Evolutionary conservation across 768 basidiomycete genomes (phyloP).

Genomic region (Suillus clintonianus): DNA sequence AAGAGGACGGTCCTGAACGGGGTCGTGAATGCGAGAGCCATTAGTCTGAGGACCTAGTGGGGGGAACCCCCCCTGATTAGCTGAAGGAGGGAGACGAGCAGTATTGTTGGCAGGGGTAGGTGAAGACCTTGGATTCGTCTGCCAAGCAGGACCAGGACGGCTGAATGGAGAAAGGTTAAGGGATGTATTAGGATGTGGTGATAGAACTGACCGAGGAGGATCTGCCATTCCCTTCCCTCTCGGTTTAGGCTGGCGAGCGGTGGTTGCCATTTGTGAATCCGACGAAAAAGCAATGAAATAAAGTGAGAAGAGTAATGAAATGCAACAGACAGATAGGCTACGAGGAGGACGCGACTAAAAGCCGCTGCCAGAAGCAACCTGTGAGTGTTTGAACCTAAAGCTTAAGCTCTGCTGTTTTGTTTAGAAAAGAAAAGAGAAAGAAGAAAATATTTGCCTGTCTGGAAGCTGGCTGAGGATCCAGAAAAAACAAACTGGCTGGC

Average conservation of each 20-base stretch:
- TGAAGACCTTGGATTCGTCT: conserved; percentile 60
- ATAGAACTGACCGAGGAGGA: conserved; percentile 49
- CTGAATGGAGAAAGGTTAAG: conserved; percentile 26
- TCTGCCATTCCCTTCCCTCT: conserved; percentile 65
- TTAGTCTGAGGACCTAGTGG: conserved; percentile 47
- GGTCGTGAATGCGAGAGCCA: conserved; percentile 47
- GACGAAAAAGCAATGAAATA: conserved; percentile 31
- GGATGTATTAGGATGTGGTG: conserved; percentile 11
- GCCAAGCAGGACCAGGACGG: conserved; percentile 56
- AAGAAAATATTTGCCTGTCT: conserved; percentile 19
- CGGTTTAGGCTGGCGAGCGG: conserved; percentile 65
- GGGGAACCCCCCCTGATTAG: conserved; percentile 42
- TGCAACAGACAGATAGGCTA: conserved; percentile 34
- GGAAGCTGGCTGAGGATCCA: conserved; percentile 24
- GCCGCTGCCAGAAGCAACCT: conserved; percentile 15
- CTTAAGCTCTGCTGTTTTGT: conserved; percentile 15
- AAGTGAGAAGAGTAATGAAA: conserved; percentile 33
- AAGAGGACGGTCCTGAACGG: conserved; percentile 59
- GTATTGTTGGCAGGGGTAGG: conserved; percentile 46
- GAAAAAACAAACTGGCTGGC: conserved; percentile 19
- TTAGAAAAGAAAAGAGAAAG: conserved; percentile 15
- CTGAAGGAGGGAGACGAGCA: conserved; percentile 42
- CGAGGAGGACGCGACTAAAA: conserved; percentile 34
- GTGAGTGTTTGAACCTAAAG: conserved; percentile 8
- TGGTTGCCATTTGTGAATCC: conserved; percentile 55